Evolutionary conservation across 495 filamentous ascomycete species (phyloP), one percentile per base, ranked within the genome.

Genomic region (Neurospora intermedia): DNA sequence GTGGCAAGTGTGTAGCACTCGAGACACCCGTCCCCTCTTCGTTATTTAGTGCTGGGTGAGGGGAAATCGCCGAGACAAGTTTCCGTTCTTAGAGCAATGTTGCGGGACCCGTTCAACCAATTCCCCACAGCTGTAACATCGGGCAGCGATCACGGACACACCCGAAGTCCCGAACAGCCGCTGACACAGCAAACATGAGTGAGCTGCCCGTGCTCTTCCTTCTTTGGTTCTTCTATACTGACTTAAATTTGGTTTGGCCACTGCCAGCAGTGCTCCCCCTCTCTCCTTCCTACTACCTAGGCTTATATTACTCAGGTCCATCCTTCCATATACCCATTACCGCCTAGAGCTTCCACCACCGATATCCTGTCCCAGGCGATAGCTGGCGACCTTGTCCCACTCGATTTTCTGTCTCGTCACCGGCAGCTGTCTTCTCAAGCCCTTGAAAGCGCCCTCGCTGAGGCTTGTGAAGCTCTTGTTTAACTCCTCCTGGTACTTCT

Each of bases 321-420:
- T 62, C 23, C 54, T 62, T 62, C 54, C 54, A 3, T 10, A 4
- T 7, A 54, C 31, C 20, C 10, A 43, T 72, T 80, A 87, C 79
- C 85, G 78, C 75, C 82, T 84, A 54, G 82, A 82, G 75, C 82
- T 82, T 42, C 85, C 87, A 9, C 86, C 85, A n/a, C 88, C 87
- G 77, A 92, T 91, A 74, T 91, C 91, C 81, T 92, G 90, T 71
- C 89, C 91, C 78, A 97, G 83, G 71, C 94, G 83, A 83, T 99
- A 99, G 74, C 93, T 94, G n/a, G 92, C 91, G 75, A 99, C 93
- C 85, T 97, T 98, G 82, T 99, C 96, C 96, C 96, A 99, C 83
- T 98, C 96, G 70, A 99, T 93, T 87, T 97, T 98, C 86, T 99
- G 96, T 80, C 96, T 89, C 73, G 96, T 98, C 48, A 99, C 92